Base-by-base conservation (phyloP, 495 filamentous ascomycete species). In the Aspergillus taichungensis region DNA sequence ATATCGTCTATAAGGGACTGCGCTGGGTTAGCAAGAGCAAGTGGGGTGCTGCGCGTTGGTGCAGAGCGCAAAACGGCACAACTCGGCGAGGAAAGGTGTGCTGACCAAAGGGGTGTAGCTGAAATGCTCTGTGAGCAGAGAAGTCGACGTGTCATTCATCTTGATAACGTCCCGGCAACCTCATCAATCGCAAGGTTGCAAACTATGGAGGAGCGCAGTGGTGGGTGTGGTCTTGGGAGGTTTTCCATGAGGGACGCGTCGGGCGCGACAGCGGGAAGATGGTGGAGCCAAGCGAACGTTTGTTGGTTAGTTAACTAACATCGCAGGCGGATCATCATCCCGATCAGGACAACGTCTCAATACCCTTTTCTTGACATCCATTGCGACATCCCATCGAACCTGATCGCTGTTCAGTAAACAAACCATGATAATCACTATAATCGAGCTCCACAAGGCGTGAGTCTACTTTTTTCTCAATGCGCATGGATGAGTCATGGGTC, bases 1-100 rank as follows among this genome's bases (percentile, higher is more conserved):
- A 98, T 86, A 60, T 97, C 92, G 74, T 98, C 92, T 60, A 98
- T 82, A 14, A 98, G 77, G 49, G 84, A 84, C 90, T 95, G 49
- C 43, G 38, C 13, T 37, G 13, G 30, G 50, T 61, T 40, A 63
- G 63, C 53, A 24, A 24, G 18, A 24, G 18, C 18, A 24, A 24
- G 18, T 24, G 18, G 18, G 18, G 18, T 24, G 18, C 55, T 50
- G 41, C 14, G 45, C 37, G 46, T 42, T 56, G 55, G 34, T 31
- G 33, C 51, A 42, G 37, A 37, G 52, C 33, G 46, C 42, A 43
- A 30, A 43, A 39, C 18, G 18, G 18, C 4, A 24, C 18, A 24
- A 24, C 18, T 24, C 18, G 18, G 18, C 18, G 18, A 24, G 18
- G 18, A 24, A 2, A 24, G 18, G 18, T 24, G 44, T 14, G 73